Evolutionary conservation across 257 asterid genomes (phyloP).

Genomic region (Voacanga thouarsii): DNA sequence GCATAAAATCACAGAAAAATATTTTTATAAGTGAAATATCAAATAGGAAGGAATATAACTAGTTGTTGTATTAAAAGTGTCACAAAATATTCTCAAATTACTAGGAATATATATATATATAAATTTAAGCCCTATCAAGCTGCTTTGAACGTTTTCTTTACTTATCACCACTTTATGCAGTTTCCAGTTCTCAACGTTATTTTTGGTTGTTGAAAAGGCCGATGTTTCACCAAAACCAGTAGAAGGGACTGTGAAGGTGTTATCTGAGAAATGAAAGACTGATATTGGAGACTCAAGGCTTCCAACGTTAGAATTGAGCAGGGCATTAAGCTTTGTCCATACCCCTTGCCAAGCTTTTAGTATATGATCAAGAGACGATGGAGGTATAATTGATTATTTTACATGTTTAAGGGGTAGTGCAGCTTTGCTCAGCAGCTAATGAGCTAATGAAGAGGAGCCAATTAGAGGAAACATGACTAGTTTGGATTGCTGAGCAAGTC

Average conservation of each 20-base stretch:
- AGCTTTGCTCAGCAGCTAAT: not conserved
- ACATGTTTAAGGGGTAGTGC: not conserved
- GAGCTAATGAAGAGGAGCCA: not conserved
- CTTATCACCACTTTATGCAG: not conserved
- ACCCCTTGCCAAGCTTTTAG: not conserved
- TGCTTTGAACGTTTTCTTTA: not conserved
- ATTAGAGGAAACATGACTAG: constrained; percentile 10
- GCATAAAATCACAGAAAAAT: no score
- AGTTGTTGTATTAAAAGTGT: no score
- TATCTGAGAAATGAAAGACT: constrained; percentile 5
- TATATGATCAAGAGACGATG: not conserved
- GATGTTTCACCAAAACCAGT: not conserved
- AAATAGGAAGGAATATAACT: no score
- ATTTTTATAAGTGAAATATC: no score
- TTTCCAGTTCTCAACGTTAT: not conserved
- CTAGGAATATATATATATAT: no score
- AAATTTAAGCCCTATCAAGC: no score
- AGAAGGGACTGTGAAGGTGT: not conserved
- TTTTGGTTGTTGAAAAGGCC: not conserved
- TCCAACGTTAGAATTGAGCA: not conserved
- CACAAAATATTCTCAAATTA: no score
- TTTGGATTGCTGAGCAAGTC: constrained; percentile 62
- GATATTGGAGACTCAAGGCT: constrained; percentile 17
- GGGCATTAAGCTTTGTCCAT: not conserved
- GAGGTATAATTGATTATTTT: not conserved